phyloP scores from a whole-genome alignment of 805 yeast species.

The Yarrowia osloensis region DNA sequence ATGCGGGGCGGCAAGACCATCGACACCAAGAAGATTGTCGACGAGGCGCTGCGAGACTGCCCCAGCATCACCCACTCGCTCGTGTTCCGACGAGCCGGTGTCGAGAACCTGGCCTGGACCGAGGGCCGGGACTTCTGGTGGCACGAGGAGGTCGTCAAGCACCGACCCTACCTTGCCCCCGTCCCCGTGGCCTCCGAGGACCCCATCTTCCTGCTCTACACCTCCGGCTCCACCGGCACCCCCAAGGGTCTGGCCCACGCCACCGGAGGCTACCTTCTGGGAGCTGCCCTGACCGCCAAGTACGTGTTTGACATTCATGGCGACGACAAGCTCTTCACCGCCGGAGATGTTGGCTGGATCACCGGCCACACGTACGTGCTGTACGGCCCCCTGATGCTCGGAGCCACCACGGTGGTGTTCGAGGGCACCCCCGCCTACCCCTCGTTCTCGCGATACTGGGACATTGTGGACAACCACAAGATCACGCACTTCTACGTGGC shows the following conservation, averaged over 20 bases:
- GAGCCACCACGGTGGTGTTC: conserved; percentile 89
- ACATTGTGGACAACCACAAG: conserved; percentile 85
- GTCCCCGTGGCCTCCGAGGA: conserved; percentile 87
- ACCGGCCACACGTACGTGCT: conserved; percentile 97
- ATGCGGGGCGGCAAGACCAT: conserved; percentile 94
- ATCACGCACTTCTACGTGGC: conserved; percentile 98
- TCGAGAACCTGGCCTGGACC: conserved; percentile 62
- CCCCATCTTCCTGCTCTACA: conserved; percentile 91
- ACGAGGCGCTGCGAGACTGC: conserved; percentile 81
- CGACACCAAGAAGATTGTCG: conserved; percentile 90
- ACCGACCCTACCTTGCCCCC: conserved; percentile 84
- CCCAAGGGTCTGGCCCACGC: conserved; percentile 98
- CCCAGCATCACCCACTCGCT: conserved; percentile 75
- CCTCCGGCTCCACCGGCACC: conserved; percentile 97
- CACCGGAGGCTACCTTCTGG: conserved; percentile 92
- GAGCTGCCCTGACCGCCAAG: conserved; percentile 88
- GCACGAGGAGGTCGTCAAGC: conserved; percentile 84
- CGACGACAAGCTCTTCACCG: conserved; percentile 87
- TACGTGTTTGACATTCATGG: conserved; percentile 92
- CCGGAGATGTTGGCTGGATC: conserved; percentile 99
- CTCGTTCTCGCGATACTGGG: conserved; percentile 93
- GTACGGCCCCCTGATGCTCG: conserved; percentile 87
- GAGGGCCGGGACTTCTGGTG: conserved; percentile 90
- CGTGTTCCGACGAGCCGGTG: conserved; percentile 87
- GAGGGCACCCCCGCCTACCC: conserved; percentile 99